Evolutionary conservation across 345 rosid species (phyloP).

Genomic region (Clarkia xantiana): DNA sequence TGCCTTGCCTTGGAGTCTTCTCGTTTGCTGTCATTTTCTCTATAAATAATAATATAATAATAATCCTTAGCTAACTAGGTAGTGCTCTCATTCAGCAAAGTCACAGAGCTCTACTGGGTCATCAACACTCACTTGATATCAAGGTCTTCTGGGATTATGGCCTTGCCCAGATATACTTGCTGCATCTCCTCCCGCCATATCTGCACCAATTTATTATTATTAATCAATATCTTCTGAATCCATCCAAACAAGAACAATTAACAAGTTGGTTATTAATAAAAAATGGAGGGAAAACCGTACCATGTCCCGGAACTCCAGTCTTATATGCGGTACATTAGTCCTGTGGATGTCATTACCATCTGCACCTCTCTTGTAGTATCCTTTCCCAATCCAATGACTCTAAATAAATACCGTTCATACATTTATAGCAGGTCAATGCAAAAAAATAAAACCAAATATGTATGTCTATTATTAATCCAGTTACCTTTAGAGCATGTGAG

Average conservation of each 20-base stretch:
- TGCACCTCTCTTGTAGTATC: constrained; percentile 89
- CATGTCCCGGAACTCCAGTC: constrained; percentile 82
- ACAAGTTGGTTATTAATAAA: too few relatives aligned
- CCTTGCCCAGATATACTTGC: constrained; percentile 61
- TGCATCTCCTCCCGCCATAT: constrained; percentile 96
- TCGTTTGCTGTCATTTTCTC: too few relatives aligned
- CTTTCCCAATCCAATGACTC: constrained; percentile 95
- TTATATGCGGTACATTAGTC: constrained; percentile 96
- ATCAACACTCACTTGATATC: constrained; percentile 36
- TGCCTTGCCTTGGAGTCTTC: too few relatives aligned
- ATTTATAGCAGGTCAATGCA: too few relatives aligned
- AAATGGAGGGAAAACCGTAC: constrained; percentile 30
- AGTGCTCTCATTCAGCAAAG: too few relatives aligned
- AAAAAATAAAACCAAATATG: too few relatives aligned
- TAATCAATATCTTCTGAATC: too few relatives aligned
- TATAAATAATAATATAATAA: too few relatives aligned
- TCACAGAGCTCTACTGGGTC: too few relatives aligned
- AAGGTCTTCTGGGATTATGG: constrained; percentile 35
- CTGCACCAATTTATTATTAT: constrained; percentile 18
- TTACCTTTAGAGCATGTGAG: constrained; percentile 95
- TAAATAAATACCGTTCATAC: constrained; percentile 25
- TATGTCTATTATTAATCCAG: background rate
- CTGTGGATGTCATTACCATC: constrained; percentile 83
- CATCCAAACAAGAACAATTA: too few relatives aligned
- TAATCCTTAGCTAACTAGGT: too few relatives aligned